Evolutionary conservation across 257 asterid species (phyloP).

Genomic region (Leonotis leonurus): DNA sequence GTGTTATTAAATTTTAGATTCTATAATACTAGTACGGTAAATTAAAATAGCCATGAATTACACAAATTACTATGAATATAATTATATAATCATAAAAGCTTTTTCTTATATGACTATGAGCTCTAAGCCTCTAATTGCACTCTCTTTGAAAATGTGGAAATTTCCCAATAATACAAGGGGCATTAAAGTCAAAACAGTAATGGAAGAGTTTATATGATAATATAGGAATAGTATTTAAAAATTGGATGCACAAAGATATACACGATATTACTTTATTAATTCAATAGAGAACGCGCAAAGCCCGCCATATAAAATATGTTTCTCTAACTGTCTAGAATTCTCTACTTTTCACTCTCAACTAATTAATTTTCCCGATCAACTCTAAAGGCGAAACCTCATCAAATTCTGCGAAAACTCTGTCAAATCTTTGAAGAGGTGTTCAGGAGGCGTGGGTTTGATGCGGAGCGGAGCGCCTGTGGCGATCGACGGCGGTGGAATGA

Average conservation of each 20-base stretch:
- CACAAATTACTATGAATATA: no score
- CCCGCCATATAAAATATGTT: constrained; percentile 4
- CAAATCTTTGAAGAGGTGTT: not conserved
- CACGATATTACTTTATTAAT: not conserved
- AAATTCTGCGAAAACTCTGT: not conserved
- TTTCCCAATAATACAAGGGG: not conserved
- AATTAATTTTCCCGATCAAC: not conserved
- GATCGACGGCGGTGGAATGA: constrained; percentile 14
- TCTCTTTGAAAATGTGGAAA: no score
- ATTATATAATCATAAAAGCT: no score
- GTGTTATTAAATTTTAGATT: no score
- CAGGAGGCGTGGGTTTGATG: constrained; percentile 5
- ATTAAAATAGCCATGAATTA: no score
- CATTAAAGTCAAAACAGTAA: not conserved
- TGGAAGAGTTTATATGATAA: no score
- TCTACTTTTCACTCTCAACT: not conserved
- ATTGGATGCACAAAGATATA: no score
- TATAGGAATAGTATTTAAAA: no score
- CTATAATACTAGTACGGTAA: no score
- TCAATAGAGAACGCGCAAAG: constrained; percentile 15
- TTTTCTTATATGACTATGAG: no score
- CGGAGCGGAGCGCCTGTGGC: constrained; percentile 19
- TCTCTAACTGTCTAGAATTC: not conserved
- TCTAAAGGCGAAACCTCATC: not conserved
- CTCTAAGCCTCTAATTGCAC: no score